These are phyloP conservation scores for Agaricus blazei DNA, from an alignment of 768 basidiomycete species.

Conservation along the genomic window DNA sequence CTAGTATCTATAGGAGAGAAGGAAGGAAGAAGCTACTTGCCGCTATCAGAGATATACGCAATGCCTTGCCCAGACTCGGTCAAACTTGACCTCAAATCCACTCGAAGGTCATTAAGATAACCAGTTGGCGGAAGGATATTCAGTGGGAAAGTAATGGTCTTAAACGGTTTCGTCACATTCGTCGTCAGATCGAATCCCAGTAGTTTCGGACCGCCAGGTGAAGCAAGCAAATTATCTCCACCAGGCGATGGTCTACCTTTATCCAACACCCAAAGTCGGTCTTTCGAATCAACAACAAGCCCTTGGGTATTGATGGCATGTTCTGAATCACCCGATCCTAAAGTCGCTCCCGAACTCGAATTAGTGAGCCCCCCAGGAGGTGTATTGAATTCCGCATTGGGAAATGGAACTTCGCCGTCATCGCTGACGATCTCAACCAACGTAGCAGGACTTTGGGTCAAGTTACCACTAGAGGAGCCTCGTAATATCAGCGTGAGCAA, in stretches of 20 bases:
- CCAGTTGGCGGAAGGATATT: slow-evolving; percentile 13
- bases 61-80: slow-evolving; percentile 13
- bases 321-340: slow-evolving; percentile 11
- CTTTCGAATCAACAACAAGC: slow-evolving; percentile 10
- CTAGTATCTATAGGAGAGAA: background rate
- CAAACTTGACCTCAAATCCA: slow-evolving; percentile 13
- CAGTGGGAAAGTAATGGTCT: slow-evolving; percentile 14
- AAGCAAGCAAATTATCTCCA: slow-evolving; percentile 11
- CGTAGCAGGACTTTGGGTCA: slow-evolving; percentile 9
- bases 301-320: slow-evolving; percentile 16
- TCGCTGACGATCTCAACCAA: slow-evolving; percentile 12
- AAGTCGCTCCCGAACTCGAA: slow-evolving; percentile 2
- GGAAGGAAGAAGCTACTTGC: background rate
- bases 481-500: background rate
- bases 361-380: slow-evolving; percentile 13
- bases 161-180: slow-evolving; percentile 11
- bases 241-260: slow-evolving; percentile 10
- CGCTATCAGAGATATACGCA: slow-evolving; percentile 15
- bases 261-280: slow-evolving; percentile 14
- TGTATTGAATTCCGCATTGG: slow-evolving; percentile 9
- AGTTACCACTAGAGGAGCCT: slow-evolving; percentile 6
- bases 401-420: slow-evolving; percentile 11
- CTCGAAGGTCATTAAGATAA: slow-evolving; percentile 14
- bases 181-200: slow-evolving; percentile 13
- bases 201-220: slow-evolving; percentile 13